Evolutionary conservation across 139 green algal genomes (phyloP), one percentile per base, ranked within the genome.

Genomic region (Closterium sp.): DNA sequence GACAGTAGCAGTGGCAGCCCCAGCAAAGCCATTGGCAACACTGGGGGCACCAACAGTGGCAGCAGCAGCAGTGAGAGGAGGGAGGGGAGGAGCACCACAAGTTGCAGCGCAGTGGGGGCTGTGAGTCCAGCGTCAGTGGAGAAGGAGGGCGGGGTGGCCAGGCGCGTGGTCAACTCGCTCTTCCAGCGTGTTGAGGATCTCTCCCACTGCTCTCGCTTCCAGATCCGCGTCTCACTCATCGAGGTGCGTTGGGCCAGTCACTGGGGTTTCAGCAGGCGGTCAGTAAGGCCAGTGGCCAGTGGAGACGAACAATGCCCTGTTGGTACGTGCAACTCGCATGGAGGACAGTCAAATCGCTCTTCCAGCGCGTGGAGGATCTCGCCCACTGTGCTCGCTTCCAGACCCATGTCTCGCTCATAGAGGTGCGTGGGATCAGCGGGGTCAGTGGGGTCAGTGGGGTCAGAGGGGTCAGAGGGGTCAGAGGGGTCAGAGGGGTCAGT

Each of bases 141-240:
- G 62, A 79, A 79, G 62, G 62, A 79, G 27, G 62, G 62, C 1
- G 62, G 62, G 62, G 62, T 79, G 62, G 62, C 62, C 9, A 79
- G 62, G 84, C 86, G 31, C 1, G 93, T 94, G 27, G 92, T 95
- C 30, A 27, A 88, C 11, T 86, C 28, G 1, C 89, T 95, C 50
- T 94, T 93, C 9, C 30, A 93, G 9, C 30, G 27, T 2, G n/a
- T 93, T 1, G 91, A 79, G 28, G 31, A 91, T 27, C 34, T 92
- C 13, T 24, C 32, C 11, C 31, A 90, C 70, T 31, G 6, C 13
- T 28, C 31, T 10, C 27, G 91, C 13, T 29, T 92, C 29, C 50
- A 73, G 17, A 94, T 95, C 24, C 87, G 91, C 1, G 93, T 94
- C 22, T 94, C 70, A 2, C 91, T 91, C 90, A 95, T 95, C 13